Evolutionary conservation across 2,329 filamentous ascomycete genomes (phyloP).

Genomic region (Phaeosphaeria sp.): DNA sequence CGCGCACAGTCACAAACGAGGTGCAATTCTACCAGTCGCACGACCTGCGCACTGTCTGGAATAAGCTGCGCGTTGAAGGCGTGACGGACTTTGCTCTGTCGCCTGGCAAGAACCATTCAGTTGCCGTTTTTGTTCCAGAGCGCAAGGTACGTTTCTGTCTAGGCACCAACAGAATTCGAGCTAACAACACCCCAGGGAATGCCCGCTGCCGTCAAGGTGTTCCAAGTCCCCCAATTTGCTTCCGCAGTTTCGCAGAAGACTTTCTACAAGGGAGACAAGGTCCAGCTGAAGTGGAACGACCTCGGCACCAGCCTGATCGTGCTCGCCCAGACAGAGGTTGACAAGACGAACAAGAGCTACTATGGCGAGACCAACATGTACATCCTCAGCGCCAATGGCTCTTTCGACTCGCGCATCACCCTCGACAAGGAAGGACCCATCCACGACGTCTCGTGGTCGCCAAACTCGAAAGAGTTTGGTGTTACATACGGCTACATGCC

Average conservation of each 20-base stretch:
- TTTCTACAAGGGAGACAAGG: conserved; percentile 99
- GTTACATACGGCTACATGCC: conserved; percentile 99
- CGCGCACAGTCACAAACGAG: conserved; percentile 93
- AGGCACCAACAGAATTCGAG: background rate
- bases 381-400: conserved; percentile 87
- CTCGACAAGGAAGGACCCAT: conserved; percentile 98
- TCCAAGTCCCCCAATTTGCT: conserved; percentile 86
- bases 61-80: conserved; percentile 92
- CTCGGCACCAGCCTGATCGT: conserved; percentile 91
- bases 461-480: conserved; percentile 96
- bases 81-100: conserved; percentile 88
- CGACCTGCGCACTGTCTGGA: conserved; percentile 87
- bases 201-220: conserved; percentile 93
- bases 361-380: conserved; percentile 98
- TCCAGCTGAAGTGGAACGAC: conserved; percentile 97
- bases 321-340: conserved; percentile 95
- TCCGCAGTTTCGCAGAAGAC: conserved; percentile 92
- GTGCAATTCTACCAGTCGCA: conserved; percentile 95
- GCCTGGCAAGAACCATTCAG: conserved; percentile 86
- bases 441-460: conserved; percentile 98
- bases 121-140: conserved; percentile 95
- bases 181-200: conserved; percentile 68
- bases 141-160: conserved; percentile 73
- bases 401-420: conserved; percentile 89
- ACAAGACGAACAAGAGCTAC: conserved; percentile 98